A percentile compares a stretch with the other conserved stretches of the same genome.
phyloP scores from a whole-genome alignment of 768 basidiomycete genomes.

The Collybiopsis confluens region DNA sequence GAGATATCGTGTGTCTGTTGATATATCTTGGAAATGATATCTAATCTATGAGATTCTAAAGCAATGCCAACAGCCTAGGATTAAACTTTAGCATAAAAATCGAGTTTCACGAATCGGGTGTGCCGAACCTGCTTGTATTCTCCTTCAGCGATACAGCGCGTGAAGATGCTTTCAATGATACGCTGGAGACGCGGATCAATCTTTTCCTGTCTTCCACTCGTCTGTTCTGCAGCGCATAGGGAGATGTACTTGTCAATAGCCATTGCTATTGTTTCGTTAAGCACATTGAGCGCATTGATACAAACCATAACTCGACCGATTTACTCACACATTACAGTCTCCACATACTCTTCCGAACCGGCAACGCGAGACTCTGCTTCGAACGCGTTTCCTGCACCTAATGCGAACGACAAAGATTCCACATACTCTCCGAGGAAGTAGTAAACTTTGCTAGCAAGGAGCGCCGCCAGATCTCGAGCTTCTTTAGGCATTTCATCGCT shows the following conservation, averaged over 20 bases:
- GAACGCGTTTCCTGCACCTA: conserved; percentile 86
- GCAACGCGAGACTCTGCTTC: conserved; percentile 61
- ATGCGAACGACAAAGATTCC: conserved; percentile 92
- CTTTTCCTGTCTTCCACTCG: conserved; percentile 43
- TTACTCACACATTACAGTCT: conserved; percentile 88
- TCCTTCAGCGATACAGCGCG: conserved; percentile 78
- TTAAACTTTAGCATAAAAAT: conserved; percentile 12
- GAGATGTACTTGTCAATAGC: conserved; percentile 93
- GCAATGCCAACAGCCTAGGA: conserved; percentile 90
- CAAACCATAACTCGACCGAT: not conserved
- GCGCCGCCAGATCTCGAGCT: conserved; percentile 78
- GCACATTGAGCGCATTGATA: not conserved
- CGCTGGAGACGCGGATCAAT: conserved; percentile 76
- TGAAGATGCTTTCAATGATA: conserved; percentile 89
- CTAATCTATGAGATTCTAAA: conserved; percentile 84
- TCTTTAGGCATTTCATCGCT: conserved; percentile 67
- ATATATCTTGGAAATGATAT: conserved; percentile 80
- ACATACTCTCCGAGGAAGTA: conserved; percentile 95
- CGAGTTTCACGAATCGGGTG: not conserved
- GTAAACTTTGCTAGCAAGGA: conserved; percentile 97
- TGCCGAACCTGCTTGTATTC: conserved; percentile 81
- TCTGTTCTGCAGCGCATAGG: conserved; percentile 55
- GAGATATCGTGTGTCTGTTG: conserved; percentile 67
- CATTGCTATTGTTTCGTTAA: conserved; percentile 54
- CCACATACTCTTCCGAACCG: conserved; percentile 82